Percentiles rank a stretch among this genome's conserved stretches.
Conservation (phyloP, 768 basidiomycete genomes). For the Suillus variegatus region DNA sequence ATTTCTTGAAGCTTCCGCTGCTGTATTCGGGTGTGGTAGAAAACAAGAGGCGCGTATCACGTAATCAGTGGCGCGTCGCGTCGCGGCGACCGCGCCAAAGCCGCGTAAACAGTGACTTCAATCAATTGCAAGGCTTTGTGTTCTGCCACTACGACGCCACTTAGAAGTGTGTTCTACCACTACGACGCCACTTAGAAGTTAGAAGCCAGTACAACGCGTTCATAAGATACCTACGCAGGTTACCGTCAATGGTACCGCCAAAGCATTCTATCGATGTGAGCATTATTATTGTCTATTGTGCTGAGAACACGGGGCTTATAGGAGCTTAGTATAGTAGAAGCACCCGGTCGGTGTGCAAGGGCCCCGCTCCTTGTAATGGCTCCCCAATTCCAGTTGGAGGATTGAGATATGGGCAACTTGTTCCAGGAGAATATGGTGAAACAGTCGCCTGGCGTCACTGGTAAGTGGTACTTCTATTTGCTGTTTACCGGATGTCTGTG, state of each 20-base stretch:
- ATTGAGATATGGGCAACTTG: conserved; percentile 64
- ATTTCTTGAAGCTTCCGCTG: conserved; percentile 13
- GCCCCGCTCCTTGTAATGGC: conserved; percentile 59
- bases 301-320: conserved; percentile 9
- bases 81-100: conserved; percentile 25
- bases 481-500: background rate
- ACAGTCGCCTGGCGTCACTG: conserved; percentile 78
- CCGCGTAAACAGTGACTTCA: conserved; percentile 17
- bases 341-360: conserved; percentile 67
- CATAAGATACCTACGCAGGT: background rate
- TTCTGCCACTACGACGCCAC: background rate
- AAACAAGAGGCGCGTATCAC: conserved; percentile 11
- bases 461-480: conserved; percentile 38
- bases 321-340: conserved; percentile 68
- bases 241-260: conserved; percentile 13
- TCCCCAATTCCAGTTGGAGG: conserved; percentile 52
- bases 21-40: conserved; percentile 1
- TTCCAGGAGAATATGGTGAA: conserved; percentile 51
- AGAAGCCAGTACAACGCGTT: background rate
- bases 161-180: no score
- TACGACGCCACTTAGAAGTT: background rate
- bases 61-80: conserved; percentile 25
- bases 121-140: background rate
- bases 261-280: conserved; percentile 35
- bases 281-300: background rate